Base-by-base conservation (phyloP, 371 early-diverging fungal genomes). In the Apophysomyces ossiformis region DNA sequence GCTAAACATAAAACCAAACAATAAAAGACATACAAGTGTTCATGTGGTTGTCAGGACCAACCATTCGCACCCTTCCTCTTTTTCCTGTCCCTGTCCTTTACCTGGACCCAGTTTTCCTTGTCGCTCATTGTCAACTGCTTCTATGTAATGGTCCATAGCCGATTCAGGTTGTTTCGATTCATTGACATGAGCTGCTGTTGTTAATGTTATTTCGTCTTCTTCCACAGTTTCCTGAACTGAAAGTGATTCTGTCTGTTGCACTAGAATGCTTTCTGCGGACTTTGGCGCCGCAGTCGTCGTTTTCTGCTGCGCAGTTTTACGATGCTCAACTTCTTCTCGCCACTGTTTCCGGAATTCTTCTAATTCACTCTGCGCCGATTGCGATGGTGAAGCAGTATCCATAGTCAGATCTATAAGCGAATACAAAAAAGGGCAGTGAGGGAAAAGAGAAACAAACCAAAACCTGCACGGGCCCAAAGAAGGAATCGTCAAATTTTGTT, bases 91-190 rank as follows among this genome's bases (percentile, higher is more conserved):
- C 7, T 37, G 16, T 46, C 21, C 16, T 43, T 64, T 71, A 84
- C 86, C 86, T 80, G 79, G 64, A 37, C 79, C 81, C 16, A 86
- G 45, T 57, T 82, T 78, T 36, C 85, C 85, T 65, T 83, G 74
- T 60, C 79, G 68, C 66, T 86, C 87, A 60, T 76, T 67, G 45
- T 76, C 77, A 15, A 81, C 80, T 7, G 85, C 87, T 46, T 61
- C 47, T 15, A 77, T 64, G 69, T 86, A 86, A 61, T 77, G 68
- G 44, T 83, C 83, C 74, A 86, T 71, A 1, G 84, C 85, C 8
- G 71, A 63, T 36, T 63, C 61, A 15, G 61, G 59, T 36, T n/a
- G 5, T 50, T 21, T 50, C 21, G 54, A 21, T 18, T 50, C 9
- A 7, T 16, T 26, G 21, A 59, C 38, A 7, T 45, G n/a, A 26